These are phyloP conservation scores for Schwanniomyces etchellsii DNA, from an alignment of 1,139 yeast genomes.

Conservation along the genomic window DNA sequence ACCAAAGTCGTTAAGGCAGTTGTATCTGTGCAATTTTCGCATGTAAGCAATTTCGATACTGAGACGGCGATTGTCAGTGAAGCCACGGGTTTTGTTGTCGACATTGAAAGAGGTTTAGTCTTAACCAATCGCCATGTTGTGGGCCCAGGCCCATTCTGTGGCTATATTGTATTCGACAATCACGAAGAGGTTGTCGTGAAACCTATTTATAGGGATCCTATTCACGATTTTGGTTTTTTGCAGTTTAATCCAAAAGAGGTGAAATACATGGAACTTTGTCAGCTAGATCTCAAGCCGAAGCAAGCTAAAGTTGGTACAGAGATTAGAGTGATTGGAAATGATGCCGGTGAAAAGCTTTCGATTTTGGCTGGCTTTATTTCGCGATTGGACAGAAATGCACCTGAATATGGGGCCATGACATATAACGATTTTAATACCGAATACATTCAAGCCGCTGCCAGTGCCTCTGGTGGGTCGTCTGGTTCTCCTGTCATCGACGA, in stretches of 20 bases:
- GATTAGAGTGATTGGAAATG: conserved; percentile 92
- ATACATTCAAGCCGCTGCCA: conserved; percentile 94
- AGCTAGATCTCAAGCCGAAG: conserved; percentile 70
- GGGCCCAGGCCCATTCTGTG: conserved; percentile 90
- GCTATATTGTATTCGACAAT: conserved; percentile 88
- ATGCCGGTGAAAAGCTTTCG: conserved; percentile 90
- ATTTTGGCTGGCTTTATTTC: conserved; percentile 87
- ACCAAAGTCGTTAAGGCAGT: conserved; percentile 79
- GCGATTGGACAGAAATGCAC: conserved; percentile 89
- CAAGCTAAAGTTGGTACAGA: conserved; percentile 86
- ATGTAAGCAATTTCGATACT: conserved; percentile 82
- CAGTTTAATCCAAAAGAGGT: conserved; percentile 68
- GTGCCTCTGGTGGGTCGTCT: conserved; percentile 93
- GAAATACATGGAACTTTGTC: conserved; percentile 67
- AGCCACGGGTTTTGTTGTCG: conserved; percentile 96
- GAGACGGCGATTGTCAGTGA: conserved; percentile 79
- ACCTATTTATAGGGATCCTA: conserved; percentile 80
- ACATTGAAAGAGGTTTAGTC: conserved; percentile 71
- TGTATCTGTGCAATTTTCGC: conserved; percentile 85
- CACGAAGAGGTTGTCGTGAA: conserved; percentile 89
- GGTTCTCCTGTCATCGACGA: conserved; percentile 93
- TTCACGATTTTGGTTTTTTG: conserved; percentile 80
- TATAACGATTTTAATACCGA: conserved; percentile 94
- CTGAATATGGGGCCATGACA: conserved; percentile 85
- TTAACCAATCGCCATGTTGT: conserved; percentile 92